phyloP scores from a whole-genome alignment of 2,329 filamentous ascomycete genomes.

The Fusarium pseudoanthophilum region DNA sequence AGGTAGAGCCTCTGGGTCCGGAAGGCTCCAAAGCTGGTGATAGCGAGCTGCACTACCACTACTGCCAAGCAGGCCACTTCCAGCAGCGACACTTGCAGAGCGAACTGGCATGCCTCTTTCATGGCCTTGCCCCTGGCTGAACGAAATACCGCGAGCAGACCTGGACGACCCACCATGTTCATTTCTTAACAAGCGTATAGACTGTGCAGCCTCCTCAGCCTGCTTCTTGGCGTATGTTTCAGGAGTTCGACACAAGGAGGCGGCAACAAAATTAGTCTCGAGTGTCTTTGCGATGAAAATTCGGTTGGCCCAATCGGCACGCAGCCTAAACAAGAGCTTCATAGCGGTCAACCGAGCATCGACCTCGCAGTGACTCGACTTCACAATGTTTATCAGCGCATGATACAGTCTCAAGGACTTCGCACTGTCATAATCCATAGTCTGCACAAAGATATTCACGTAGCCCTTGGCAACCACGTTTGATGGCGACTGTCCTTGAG shows the following conservation, averaged over 20 bases:
- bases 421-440: constrained; percentile 71
- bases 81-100: constrained; percentile 53
- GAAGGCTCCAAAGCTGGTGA: constrained; percentile 67
- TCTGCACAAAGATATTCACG: constrained; percentile 79
- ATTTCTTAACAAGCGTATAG: constrained; percentile 55
- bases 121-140: constrained; percentile 58
- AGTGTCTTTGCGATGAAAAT: constrained; percentile 77
- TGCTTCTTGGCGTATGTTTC: constrained; percentile 62
- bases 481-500: constrained; percentile 63
- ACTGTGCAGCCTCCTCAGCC: constrained; percentile 62
- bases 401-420: constrained; percentile 74
- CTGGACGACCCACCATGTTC: constrained; percentile 55
- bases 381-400: constrained; percentile 71
- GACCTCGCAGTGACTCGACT: constrained; percentile 67
- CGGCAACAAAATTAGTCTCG: constrained; percentile 79
- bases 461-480: constrained; percentile 79
- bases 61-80: constrained; percentile 47
- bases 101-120: constrained; percentile 57
- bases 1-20: constrained; percentile 66
- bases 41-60: constrained; percentile 50
- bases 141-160: constrained; percentile 62
- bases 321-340: constrained; percentile 82
- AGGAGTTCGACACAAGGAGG: constrained; percentile 74
- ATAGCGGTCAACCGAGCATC: constrained; percentile 79
- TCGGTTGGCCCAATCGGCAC: constrained; percentile 82